phyloP scores from a whole-genome alignment of 83 land plant genomes.

The Diphasiastrum complanatum region DNA sequence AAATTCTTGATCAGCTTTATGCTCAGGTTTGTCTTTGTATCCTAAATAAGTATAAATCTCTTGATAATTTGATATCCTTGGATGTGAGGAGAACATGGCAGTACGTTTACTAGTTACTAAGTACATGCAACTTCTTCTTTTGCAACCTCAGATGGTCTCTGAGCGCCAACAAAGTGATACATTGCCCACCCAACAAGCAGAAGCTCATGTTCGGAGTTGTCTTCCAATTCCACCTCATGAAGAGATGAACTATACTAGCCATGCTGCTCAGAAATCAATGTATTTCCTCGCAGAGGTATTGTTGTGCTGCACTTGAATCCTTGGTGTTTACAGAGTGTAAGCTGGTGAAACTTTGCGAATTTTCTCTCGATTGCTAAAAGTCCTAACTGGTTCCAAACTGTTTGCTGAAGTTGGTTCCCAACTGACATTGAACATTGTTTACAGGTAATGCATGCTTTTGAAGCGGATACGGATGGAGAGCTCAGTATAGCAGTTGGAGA shows the following conservation, averaged over 20 bases:
- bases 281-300: conserved; percentile 62
- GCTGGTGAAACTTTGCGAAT: background rate
- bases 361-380: conserved; percentile 3
- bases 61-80: background rate
- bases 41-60: background rate
- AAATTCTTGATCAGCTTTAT: conserved; percentile 58
- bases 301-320: background rate
- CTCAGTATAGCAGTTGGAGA: conserved; percentile 60
- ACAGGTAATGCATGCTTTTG: conserved; percentile 64
- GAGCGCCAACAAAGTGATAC: conserved; percentile 28
- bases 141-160: conserved; percentile 17
- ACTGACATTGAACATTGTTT: background rate
- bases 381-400: background rate
- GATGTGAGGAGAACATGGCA: background rate
- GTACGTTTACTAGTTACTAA: too few species aligned
- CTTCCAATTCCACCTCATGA: conserved; percentile 19
- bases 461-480: conserved; percentile 57
- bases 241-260: background rate
- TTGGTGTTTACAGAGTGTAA: background rate
- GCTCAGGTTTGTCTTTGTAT: conserved; percentile 51
- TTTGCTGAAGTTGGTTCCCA: background rate
- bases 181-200: background rate
- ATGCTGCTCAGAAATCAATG: conserved; percentile 30
- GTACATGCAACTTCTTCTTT: too few species aligned
- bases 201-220: conserved; percentile 4